These are phyloP conservation scores for Kwoniella shandongensis DNA, from an alignment of 768 basidiomycete species.

Conservation along the genomic window DNA sequence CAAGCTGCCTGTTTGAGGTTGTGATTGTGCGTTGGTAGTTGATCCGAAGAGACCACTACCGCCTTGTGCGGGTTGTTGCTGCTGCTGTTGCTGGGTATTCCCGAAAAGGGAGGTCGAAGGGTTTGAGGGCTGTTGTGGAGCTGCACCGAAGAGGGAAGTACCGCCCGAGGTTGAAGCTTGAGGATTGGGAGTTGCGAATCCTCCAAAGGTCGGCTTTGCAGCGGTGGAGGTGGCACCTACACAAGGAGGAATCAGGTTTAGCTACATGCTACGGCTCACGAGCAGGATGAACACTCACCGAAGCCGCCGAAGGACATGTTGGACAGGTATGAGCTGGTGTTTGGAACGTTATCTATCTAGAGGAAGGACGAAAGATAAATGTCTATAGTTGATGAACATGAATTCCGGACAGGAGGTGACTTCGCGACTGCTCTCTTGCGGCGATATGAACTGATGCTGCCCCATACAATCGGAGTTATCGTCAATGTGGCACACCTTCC, in stretches of 20 bases:
- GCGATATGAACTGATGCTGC: too few species aligned
- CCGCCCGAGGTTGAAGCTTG: slow-evolving; percentile 3
- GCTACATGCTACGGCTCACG: neutral
- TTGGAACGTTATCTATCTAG: too few species aligned
- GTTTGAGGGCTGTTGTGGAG: slow-evolving; percentile 17
- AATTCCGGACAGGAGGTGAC: too few species aligned
- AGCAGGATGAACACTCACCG: slow-evolving; percentile 4
- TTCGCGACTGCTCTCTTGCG: slow-evolving; percentile 17
- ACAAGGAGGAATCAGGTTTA: neutral
- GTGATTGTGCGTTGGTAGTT: neutral
- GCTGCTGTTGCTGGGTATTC: neutral
- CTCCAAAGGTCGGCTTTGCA: slow-evolving; percentile 31
- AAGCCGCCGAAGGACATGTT: slow-evolving; percentile 18
- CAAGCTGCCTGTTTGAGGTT: slow-evolving; percentile 12
- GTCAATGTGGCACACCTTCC: neutral
- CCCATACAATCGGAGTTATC: neutral
- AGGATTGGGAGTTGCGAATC: slow-evolving; percentile 33
- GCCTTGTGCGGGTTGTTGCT: slow-evolving; percentile 15
- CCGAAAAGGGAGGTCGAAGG: slow-evolving; percentile 14
- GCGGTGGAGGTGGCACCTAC: slow-evolving; percentile 14
- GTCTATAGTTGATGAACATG: too few species aligned
- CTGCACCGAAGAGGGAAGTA: slow-evolving; percentile 17
- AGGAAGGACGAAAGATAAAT: too few species aligned
- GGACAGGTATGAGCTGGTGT: neutral
- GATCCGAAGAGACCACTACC: slow-evolving; percentile 22